Evolutionary conservation across 306 rosid genomes (phyloP).

Genomic region (Pyrus communis): DNA sequence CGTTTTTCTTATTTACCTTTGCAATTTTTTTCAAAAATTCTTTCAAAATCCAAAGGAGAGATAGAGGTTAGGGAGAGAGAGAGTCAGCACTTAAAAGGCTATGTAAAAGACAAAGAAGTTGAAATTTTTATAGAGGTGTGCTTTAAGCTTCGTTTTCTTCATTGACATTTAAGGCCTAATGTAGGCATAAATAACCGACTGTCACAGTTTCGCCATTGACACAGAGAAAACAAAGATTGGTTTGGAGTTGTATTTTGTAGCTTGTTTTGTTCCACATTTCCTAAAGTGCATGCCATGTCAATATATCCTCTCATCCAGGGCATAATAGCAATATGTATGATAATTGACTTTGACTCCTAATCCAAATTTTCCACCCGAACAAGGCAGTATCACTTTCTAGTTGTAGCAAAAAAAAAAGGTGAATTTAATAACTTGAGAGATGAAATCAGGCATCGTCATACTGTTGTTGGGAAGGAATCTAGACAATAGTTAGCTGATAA

Average conservation of each 20-base stretch:
- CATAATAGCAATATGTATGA: background rate
- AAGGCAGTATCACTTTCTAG: background rate
- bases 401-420: no score
- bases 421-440: background rate
- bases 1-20: background rate
- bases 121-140: background rate
- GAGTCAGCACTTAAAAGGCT: background rate
- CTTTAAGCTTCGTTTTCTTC: background rate
- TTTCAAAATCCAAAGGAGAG: background rate
- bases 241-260: background rate
- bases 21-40: background rate
- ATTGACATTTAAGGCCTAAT: background rate
- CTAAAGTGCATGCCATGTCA: background rate
- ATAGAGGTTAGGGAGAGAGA: background rate
- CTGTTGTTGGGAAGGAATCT: background rate
- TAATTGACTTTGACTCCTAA: background rate
- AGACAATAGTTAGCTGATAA: background rate
- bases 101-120: background rate
- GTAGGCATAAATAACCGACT: background rate
- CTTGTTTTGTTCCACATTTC: background rate
- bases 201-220: background rate
- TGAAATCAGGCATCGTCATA: background rate
- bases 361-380: background rate
- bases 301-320: background rate
- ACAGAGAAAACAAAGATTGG: background rate